Conservation (phyloP, 2,329 filamentous ascomycete species). For the Cordyceps cicadae region DNA sequence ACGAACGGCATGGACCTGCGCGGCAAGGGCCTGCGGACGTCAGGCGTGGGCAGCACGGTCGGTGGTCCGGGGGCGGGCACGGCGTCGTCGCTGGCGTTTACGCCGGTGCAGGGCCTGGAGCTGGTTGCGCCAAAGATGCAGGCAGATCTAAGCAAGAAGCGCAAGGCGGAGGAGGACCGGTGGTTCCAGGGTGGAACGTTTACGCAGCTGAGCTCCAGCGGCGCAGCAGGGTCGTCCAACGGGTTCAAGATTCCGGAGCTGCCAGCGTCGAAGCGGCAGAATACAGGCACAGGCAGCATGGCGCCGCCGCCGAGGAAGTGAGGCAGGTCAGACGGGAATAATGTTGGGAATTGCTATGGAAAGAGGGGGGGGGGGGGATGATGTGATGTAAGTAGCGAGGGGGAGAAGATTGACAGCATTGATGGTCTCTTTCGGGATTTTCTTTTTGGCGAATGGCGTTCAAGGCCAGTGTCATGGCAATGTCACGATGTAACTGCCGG, state of each 20-base stretch:
- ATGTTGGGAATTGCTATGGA: neutral
- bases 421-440: neutral
- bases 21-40: constrained; percentile 69
- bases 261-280: constrained; percentile 65
- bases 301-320: constrained; percentile 10
- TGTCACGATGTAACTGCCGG: neutral
- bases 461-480: neutral
- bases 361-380: neutral
- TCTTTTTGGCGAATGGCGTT: constrained; percentile 1
- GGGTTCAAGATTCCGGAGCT: constrained; percentile 77
- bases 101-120: constrained; percentile 88
- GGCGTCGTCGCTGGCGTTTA: constrained; percentile 83
- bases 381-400: neutral
- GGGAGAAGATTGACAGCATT: neutral
- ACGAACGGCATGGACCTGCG: constrained; percentile 59
- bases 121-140: constrained; percentile 88
- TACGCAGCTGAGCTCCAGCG: constrained; percentile 58
- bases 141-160: constrained; percentile 79
- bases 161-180: constrained; percentile 87
- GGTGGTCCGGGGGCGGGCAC: constrained; percentile 54
- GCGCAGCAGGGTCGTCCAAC: constrained; percentile 20
- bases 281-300: constrained; percentile 52
- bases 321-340: neutral
- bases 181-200: constrained; percentile 99
- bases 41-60: constrained; percentile 68